These are phyloP conservation scores for Pythium dissotocum DNA, from an alignment of 352 stramenopile species.

Conservation along the genomic window DNA sequence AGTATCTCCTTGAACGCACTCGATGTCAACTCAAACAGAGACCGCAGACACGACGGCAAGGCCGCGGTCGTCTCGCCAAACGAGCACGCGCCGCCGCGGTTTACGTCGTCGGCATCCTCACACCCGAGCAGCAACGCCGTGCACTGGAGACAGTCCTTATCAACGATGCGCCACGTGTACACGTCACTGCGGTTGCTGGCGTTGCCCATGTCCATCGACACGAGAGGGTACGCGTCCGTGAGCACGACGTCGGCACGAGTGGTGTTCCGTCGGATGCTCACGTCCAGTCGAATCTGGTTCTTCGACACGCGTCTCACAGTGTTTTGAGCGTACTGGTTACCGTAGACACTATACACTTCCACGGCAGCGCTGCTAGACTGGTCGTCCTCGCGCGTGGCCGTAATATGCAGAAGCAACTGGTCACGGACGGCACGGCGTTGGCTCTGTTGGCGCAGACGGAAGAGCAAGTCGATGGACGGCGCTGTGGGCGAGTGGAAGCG, in stretches of 20 bases:
- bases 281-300: slow-evolving; percentile 26
- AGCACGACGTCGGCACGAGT: slow-evolving; percentile 24
- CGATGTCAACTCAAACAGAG: background rate
- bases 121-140: slow-evolving; percentile 16
- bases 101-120: slow-evolving; percentile 2
- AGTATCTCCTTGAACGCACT: slow-evolving; percentile 7
- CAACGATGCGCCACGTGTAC: slow-evolving; percentile 2
- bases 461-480: slow-evolving; percentile 30
- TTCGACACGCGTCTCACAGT: slow-evolving; percentile 2
- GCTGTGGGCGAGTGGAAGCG: slow-evolving; percentile 21
- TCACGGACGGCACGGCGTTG: slow-evolving; percentile 30
- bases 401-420: slow-evolving; percentile 34
- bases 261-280: slow-evolving; percentile 27
- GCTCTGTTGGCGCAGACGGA: slow-evolving; percentile 38
- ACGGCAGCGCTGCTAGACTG: slow-evolving; percentile 13
- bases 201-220: background rate
- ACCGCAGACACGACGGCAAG: slow-evolving; percentile 9
- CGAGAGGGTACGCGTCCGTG: slow-evolving; percentile 31
- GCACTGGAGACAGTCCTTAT: slow-evolving; percentile 13
- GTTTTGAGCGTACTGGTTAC: slow-evolving; percentile 30
- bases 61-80: slow-evolving; percentile 13
- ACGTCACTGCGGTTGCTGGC: background rate
- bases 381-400: slow-evolving; percentile 12
- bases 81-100: slow-evolving; percentile 11
- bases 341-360: slow-evolving; percentile 35